Base-by-base conservation (phyloP, 2,329 filamentous ascomycete genomes). In the Cladosporium austrohemisphaericum region DNA sequence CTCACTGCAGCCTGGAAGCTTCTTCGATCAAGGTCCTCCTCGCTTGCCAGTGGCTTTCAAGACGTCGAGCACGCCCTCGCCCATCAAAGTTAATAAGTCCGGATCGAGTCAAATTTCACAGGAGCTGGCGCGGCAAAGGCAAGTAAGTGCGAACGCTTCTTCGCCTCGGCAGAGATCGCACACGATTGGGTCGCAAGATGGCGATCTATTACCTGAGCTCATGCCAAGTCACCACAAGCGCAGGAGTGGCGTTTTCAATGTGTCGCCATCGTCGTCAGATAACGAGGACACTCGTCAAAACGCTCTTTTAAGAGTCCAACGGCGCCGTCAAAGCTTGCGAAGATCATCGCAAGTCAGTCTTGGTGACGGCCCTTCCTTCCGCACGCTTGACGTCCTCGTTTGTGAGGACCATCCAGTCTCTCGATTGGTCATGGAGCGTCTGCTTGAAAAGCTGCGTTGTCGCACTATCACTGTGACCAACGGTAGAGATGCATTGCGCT, bases 351-450 rank as follows among this genome's bases (percentile, higher is more conserved):
- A 95, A 61, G 91, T 97, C 61, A 91, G 85, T 43, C 76, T 95
- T 29, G 80, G 86, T 32, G 90, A 92, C 46, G 86, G 86, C 0
- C 93, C 93, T 2, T 80, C 84, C 28, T 98, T 96, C 70, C 81
- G 93, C 23, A 90, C 93, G 2, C 71, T 98, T 44, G 93, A 98
- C 68, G 86, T 98, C 5, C 76, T 98, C 44, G 95, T 98, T 44
- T 97, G 93, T 65, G 93, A 98, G 70, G 93, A 98, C 62, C 93
- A 98, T 66, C 93, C 93, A 0, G 92, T 98, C 3, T 95, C 93
- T 5, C 82, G 92, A 18, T 84, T 98, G 74, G 92, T 98, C n/a
- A 97, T 98, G 92, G 93, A 98, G 65, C 93, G 95, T 60, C 74
- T 98, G 6, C 78, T 98, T 45, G 93, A 98, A 68, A 98, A 97